Evolutionary conservation across 2,329 filamentous ascomycete genomes (phyloP).

Genomic region (Cucurbitaria berberidis): DNA sequence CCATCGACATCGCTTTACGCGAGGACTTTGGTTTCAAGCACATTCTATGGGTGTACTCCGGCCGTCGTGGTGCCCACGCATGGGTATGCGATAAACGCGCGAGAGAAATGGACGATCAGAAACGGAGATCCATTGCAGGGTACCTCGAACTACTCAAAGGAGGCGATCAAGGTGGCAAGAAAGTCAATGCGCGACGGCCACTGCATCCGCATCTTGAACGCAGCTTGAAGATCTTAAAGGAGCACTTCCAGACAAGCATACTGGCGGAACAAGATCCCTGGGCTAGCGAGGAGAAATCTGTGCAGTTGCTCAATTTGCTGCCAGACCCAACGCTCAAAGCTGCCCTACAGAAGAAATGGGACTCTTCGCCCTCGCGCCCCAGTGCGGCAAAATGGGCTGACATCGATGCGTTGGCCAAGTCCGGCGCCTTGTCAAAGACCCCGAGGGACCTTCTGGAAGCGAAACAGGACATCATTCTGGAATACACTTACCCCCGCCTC

Average conservation of each 20-base stretch:
- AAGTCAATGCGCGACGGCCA: constrained; percentile 81
- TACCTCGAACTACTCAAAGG: constrained; percentile 93
- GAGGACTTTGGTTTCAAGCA: constrained; percentile 98
- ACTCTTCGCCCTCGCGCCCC: constrained; percentile 75
- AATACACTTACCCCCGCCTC: constrained; percentile 96
- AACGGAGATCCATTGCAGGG: constrained; percentile 81
- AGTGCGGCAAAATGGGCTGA: constrained; percentile 90
- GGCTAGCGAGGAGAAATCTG: constrained; percentile 68
- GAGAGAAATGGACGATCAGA: constrained; percentile 82
- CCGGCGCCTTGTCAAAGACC: constrained; percentile 76
- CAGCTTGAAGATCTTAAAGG: constrained; percentile 82
- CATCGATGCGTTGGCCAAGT: constrained; percentile 84
- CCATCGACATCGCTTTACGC: constrained; percentile 82
- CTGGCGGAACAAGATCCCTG: constrained; percentile 88
- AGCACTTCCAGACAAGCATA: constrained; percentile 83
- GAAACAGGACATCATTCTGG: constrained; percentile 94
- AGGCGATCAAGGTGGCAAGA: constrained; percentile 83
- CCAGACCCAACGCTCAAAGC: constrained; percentile 80
- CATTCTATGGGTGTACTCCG: constrained; percentile 98
- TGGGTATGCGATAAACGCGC: constrained; percentile 96
- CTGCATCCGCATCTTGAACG: constrained; percentile 89
- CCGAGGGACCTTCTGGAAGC: constrained; percentile 77
- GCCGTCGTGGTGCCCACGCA: constrained; percentile 92
- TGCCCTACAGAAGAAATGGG: constrained; percentile 88
- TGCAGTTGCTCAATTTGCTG: constrained; percentile 81